These are phyloP conservation scores for Schwanniomyces pseudopolymorphus DNA, from an alignment of 805 yeast species.

Conservation along the genomic window DNA sequence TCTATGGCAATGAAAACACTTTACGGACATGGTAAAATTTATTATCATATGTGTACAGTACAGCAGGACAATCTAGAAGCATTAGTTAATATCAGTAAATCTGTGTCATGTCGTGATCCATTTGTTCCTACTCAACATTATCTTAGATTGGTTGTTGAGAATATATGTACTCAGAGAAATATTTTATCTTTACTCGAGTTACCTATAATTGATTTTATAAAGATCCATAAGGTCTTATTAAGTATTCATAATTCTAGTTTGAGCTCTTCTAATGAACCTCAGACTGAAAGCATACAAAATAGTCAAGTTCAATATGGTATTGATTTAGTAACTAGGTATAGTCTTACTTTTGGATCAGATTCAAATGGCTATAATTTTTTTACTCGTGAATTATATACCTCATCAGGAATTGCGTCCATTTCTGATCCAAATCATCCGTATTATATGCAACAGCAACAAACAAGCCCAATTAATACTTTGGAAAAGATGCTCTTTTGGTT, in stretches of 20 bases:
- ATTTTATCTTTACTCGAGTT: conserved; percentile 58
- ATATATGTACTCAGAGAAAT: conserved; percentile 65
- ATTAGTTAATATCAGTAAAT: conserved; percentile 73
- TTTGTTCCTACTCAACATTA: conserved; percentile 83
- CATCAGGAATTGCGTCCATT: conserved; percentile 25
- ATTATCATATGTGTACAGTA: conserved; percentile 85
- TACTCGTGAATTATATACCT: conserved; percentile 40
- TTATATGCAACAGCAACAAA: conserved; percentile 21
- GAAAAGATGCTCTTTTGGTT: conserved; percentile 70
- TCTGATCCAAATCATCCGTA: conserved; percentile 35
- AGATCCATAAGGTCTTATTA: conserved; percentile 66
- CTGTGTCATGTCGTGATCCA: conserved; percentile 77
- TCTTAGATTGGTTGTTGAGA: conserved; percentile 73
- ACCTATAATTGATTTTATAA: conserved; percentile 60
- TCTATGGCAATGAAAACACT: conserved; percentile 67
- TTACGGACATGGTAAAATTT: conserved; percentile 82
- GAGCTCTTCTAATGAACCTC: conserved; percentile 9
- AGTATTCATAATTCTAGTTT: conserved; percentile 42
- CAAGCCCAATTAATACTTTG: conserved; percentile 26
- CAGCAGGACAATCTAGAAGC: conserved; percentile 78
- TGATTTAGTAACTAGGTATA: conserved; percentile 63
- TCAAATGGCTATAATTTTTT: conserved; percentile 64
- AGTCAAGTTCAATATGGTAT: conserved; percentile 53
- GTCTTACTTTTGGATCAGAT: conserved; percentile 67
- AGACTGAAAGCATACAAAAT: conserved; percentile 32